phyloP scores from a whole-genome alignment of 768 basidiomycete genomes.

The Neoboletus subvelutipes region DNA sequence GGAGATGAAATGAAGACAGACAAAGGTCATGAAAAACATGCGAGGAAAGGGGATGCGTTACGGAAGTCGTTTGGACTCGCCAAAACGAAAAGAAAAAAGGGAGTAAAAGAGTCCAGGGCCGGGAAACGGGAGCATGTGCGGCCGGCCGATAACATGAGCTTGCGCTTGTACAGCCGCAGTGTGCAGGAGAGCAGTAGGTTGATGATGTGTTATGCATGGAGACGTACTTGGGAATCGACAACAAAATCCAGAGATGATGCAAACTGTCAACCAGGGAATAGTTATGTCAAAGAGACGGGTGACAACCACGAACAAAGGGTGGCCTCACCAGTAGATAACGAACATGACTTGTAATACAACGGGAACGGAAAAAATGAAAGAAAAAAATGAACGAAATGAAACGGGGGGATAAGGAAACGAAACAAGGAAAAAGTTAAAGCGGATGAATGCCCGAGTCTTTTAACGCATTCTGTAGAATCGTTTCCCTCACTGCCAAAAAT shows the following conservation, averaged over 20 bases:
- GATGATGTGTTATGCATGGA: conserved; percentile 29
- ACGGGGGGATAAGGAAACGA: not conserved
- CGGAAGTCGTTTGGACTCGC: not conserved
- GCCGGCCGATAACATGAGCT: not conserved
- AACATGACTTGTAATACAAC: conserved; percentile 13
- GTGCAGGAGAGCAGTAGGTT: no score
- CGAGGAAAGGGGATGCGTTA: not conserved
- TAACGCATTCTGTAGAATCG: no score
- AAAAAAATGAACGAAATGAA: no score
- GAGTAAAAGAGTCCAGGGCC: not conserved
- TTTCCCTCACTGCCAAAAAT: conserved; percentile 89
- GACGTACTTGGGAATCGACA: conserved; percentile 25
- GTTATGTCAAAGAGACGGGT: not conserved
- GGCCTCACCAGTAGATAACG: no score
- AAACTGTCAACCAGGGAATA: conserved; percentile 9
- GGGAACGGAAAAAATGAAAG: not conserved
- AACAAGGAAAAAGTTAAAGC: not conserved
- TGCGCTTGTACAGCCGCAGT: not conserved
- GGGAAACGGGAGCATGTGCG: not conserved
- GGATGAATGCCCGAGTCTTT: conserved; percentile 83
- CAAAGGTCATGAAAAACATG: no score
- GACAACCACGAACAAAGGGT: no score
- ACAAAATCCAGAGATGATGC: conserved; percentile 34
- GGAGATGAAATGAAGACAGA: not conserved
- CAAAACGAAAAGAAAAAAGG: not conserved